Percentiles rank a stretch among this genome's conserved stretches.
Conservation (phyloP, 257 asterid species). For the Paulownia fortunei region DNA sequence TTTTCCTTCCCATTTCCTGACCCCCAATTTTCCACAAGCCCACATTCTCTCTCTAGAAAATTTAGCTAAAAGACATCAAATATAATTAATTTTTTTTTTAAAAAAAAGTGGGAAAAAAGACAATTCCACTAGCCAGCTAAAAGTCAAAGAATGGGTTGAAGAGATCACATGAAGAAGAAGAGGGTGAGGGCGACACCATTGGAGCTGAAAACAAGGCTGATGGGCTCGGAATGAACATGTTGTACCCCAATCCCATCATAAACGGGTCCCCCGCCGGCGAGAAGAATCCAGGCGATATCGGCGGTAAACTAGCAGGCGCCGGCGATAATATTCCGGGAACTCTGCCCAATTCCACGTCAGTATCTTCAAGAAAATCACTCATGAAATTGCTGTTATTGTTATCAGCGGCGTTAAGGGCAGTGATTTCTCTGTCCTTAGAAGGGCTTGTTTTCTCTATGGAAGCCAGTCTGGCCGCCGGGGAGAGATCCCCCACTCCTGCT, state of each 20-base stretch:
- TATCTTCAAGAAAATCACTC: conserved; percentile 49
- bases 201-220: conserved; percentile 74
- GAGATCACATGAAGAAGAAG: conserved; percentile 51
- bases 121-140: conserved; percentile 33
- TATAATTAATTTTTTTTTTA: conserved; percentile 5
- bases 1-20: conserved; percentile 16
- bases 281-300: conserved; percentile 74
- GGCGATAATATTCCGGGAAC: conserved; percentile 88
- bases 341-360: conserved; percentile 50
- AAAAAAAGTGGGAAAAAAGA: background rate
- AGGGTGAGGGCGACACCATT: conserved; percentile 71
- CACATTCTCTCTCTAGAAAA: conserved; percentile 41
- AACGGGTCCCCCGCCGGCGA: conserved; percentile 77
- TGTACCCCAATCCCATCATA: conserved; percentile 47
- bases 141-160: conserved; percentile 81
- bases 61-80: conserved; percentile 18
- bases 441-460: conserved; percentile 72
- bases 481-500: conserved; percentile 49
- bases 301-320: conserved; percentile 73
- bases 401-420: background rate
- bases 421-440: conserved; percentile 38
- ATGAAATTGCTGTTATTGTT: conserved; percentile 6
- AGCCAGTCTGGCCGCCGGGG: conserved; percentile 93
- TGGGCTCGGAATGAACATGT: conserved; percentile 79
- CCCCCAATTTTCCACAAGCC: conserved; percentile 1